Base-by-base conservation (phyloP, 495 filamentous ascomycete genomes). In the Hypoxylon fuscum region DNA sequence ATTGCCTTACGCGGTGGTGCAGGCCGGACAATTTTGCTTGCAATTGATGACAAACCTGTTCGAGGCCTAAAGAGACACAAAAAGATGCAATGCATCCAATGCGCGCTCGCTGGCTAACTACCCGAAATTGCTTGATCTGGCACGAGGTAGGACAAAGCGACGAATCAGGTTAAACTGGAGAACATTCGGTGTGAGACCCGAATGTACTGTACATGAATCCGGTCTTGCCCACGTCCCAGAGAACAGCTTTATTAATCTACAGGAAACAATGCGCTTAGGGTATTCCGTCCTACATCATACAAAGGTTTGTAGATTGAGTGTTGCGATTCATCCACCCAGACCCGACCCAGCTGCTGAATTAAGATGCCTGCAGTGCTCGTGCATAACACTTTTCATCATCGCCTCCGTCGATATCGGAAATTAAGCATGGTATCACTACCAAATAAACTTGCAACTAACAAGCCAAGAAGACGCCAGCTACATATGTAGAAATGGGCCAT, bases 71-170 rank as follows among this genome's bases (percentile, higher is more conserved):
- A 38, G 32, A 41, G 6, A 47, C 17, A 57, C 12, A 40, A 22
- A 50, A 6, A 62, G 7, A 22, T 34, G 55, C 31, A 20, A 25
- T 23, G 11, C 25, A 47, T 15, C 18, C 32, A 20, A n/a, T 31
- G 20, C 34, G 27, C 29, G 27, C 14, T 25, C 43, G 34, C 44
- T 35, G 38, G 50, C 49, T 55, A 27, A 52, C 50, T 40, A 31
- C 53, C 52, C 56, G 45, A 57, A 47, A 61, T 66, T 66, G 52
- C 63, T 66, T 57, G 53, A 61, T 66, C 56, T 66, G 52, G 63
- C 63, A 66, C 57, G 58, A 61, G 63, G 63, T 66, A 66, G 57
- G 57, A 66, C 63, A 66, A 66, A 66, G 52, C 52, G 42, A 57
- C 63, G 63, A 66, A 66, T 66, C 57, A 66, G 32, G 63, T 53